phyloP scores from a whole-genome alignment of 345 rosid genomes.

The Psidium guajava region DNA sequence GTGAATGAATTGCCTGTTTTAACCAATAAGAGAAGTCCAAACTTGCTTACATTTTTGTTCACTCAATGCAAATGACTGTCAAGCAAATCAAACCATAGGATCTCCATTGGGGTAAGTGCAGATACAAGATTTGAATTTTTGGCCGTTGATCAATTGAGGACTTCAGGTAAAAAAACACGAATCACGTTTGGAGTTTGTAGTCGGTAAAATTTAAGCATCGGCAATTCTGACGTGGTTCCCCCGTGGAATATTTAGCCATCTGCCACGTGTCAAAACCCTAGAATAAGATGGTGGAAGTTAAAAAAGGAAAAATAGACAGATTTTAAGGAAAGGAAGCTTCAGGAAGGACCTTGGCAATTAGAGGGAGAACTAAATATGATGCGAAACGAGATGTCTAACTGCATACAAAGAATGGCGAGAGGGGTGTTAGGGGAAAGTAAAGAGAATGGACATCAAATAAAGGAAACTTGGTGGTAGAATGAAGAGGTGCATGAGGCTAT shows the following conservation, averaged over 20 bases:
- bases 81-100: background rate
- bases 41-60: background rate
- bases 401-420: too few species aligned
- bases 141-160: background rate
- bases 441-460: too few species aligned
- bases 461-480: too few species aligned
- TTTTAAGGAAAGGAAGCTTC: too few species aligned
- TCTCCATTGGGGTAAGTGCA: background rate
- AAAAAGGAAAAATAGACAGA: too few species aligned
- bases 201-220: background rate
- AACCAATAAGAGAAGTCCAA: background rate
- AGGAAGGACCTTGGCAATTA: too few species aligned
- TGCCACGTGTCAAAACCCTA: background rate
- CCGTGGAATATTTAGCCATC: background rate
- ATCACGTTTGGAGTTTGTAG: background rate
- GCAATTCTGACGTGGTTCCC: background rate
- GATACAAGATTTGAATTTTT: background rate
- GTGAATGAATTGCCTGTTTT: background rate
- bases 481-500: too few species aligned
- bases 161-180: background rate
- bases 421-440: too few species aligned
- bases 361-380: too few species aligned
- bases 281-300: too few species aligned
- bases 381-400: too few species aligned
- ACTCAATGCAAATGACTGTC: background rate